Evolutionary conservation across 768 basidiomycete genomes (phyloP).

Genomic region (Boletus vinaceobasis): DNA sequence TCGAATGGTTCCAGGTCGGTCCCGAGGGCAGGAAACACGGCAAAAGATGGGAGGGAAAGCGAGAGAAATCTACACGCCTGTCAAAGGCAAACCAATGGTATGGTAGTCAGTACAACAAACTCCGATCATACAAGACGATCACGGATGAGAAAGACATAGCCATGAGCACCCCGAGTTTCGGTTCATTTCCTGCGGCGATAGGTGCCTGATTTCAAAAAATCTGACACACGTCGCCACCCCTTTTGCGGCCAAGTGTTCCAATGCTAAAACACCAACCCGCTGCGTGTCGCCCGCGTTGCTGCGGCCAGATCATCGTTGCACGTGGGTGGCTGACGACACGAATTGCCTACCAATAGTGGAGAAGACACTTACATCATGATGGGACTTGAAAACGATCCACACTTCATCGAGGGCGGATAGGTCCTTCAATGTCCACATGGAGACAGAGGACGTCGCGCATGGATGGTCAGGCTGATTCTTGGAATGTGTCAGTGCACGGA

Average conservation of each 20-base stretch:
- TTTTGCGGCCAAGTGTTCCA: background rate
- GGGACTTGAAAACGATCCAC: conserved; percentile 58
- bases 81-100: conserved; percentile 3
- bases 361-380: conserved; percentile 52
- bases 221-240: conserved; percentile 17
- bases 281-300: background rate
- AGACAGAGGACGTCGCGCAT: conserved; percentile 29
- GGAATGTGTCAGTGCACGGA: conserved; percentile 6
- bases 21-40: conserved; percentile 56
- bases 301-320: background rate
- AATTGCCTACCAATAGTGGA: background rate
- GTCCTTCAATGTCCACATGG: conserved; percentile 49
- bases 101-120: conserved; percentile 17
- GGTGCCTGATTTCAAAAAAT: conserved; percentile 21
- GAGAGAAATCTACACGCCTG: conserved; percentile 58
- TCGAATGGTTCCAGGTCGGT: conserved; percentile 59
- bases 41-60: conserved; percentile 44
- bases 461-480: conserved; percentile 12
- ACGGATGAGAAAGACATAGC: conserved; percentile 14
- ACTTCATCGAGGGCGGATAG: conserved; percentile 35
- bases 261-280: background rate
- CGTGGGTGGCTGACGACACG: conserved; percentile 1
- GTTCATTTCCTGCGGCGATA: background rate
- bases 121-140: conserved; percentile 12
- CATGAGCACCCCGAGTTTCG: background rate